Base-by-base conservation (phyloP, 768 basidiomycete species). In the Suillus subluteus region DNA sequence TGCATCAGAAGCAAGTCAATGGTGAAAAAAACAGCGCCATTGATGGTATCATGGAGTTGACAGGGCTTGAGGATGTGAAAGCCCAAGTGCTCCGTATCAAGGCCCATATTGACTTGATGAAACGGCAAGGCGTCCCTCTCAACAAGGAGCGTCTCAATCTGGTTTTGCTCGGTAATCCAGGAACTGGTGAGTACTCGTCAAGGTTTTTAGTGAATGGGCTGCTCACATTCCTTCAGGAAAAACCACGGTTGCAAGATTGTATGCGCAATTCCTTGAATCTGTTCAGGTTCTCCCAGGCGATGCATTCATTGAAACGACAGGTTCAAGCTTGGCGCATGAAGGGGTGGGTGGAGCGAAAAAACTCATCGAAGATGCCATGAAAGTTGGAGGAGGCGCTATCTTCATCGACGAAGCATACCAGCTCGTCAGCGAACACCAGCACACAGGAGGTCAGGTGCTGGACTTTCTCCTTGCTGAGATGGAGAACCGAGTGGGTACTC, bases 361-460 rank as follows among this genome's bases (percentile, higher is more conserved):
- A 63, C 72, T 81, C 16, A 70, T 91, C 15, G 81, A 86, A 44
- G 71, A 76, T 0, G 77, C 87, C 2, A 63, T 86, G 37, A 79
- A 75, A 2, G 82, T 78, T 3, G 90, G 89, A 0, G 90, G 90
- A 58, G 91, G 90, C 0, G 79, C 84, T 0, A 82, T 91, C 44
- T 91, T 91, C 72, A 79, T 91, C 37, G 90, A 91, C 69, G 90
- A 91, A 70, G 88, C 90, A 1, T 91, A 91, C 66, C 90, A 90
- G 65, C 82, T 91, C 1, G 82, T 84, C 0, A 80, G 74, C 58
- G 77, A 80, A 38, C 76, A 85, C 69, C 87, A 84, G 69, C 71
- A 71, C 16, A 76, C 80, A 46, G 90, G 90, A 16, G 69, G 76
- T 13, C 84, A 87, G 66, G 88, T 91, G 4, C 81, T 91, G 6